Evolutionary conservation across 331 rosid species (phyloP).

Genomic region (Malus hybrid): DNA sequence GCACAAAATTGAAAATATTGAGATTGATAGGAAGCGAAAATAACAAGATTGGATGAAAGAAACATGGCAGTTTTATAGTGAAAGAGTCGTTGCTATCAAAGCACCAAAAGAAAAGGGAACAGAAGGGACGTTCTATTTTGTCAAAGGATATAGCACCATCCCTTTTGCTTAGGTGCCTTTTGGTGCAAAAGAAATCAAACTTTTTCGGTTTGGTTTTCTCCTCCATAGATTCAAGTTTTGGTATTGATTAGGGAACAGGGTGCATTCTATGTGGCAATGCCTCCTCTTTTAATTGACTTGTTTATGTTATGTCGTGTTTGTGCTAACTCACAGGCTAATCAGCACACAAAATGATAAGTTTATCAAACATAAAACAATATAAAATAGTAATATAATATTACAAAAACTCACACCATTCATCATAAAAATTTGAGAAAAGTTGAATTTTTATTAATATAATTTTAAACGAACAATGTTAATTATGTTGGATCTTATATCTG

Average conservation of each 20-base stretch:
- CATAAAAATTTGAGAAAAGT: too few species aligned
- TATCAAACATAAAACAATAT: too few species aligned
- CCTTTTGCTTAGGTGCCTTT: not conserved
- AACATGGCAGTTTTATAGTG: slow-evolving; percentile 18
- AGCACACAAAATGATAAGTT: too few species aligned
- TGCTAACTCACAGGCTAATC: too few species aligned
- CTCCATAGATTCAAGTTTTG: not conserved
- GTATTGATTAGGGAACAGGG: not conserved
- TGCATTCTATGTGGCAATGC: too few species aligned
- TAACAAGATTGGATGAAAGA: slow-evolving; percentile 27
- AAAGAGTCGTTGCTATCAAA: slow-evolving; percentile 37
- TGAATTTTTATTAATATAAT: too few species aligned
- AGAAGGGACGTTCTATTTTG: slow-evolving; percentile 34
- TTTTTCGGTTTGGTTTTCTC: not conserved
- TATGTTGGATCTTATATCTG: too few species aligned
- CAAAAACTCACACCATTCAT: too few species aligned
- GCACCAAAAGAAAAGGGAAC: slow-evolving; percentile 25
- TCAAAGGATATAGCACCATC: slow-evolving; percentile 18
- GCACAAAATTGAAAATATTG: not conserved
- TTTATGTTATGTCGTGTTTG: too few species aligned
- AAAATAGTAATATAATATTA: too few species aligned
- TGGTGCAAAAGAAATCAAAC: not conserved
- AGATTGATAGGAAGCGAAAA: slow-evolving; percentile 14
- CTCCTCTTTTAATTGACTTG: too few species aligned
- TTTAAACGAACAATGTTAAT: too few species aligned